Percentiles rank a stretch among this genome's conserved stretches.
Conservation (phyloP, 176 grass and related monocot genomes). For the Oryza australiensis region DNA sequence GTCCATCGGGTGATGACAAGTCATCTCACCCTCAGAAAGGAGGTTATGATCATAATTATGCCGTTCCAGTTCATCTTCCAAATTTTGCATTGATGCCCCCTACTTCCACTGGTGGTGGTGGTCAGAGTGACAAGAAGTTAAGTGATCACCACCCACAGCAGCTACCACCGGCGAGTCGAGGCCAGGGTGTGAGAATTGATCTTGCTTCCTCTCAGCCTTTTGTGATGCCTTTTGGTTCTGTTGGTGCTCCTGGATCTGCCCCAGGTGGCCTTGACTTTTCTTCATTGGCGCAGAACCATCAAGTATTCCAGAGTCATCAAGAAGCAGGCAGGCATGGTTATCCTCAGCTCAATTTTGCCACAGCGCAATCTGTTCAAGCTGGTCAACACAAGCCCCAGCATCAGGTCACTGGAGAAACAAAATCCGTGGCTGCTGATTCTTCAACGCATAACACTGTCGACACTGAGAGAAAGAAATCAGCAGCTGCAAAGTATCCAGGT, state of each 20-base stretch:
- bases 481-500: conserved; percentile 44
- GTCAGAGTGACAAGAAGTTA: conserved; percentile 63
- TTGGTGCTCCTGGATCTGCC: conserved; percentile 51
- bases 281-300: conserved; percentile 70
- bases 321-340: conserved; percentile 75
- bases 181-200: conserved; percentile 74
- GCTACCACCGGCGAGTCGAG: conserved; percentile 42
- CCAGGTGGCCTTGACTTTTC: conserved; percentile 82
- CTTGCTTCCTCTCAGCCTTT: conserved; percentile 79
- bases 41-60: conserved; percentile 55
- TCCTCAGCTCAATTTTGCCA: conserved; percentile 57
- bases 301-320: conserved; percentile 76
- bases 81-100: conserved; percentile 71
- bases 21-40: conserved; percentile 61
- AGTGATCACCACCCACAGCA: conserved; percentile 62
- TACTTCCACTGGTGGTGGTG: conserved; percentile 40
- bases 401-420: conserved; percentile 53
- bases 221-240: conserved; percentile 74
- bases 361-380: conserved; percentile 49
- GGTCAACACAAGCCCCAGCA: conserved; percentile 64
- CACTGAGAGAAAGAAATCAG: conserved; percentile 64
- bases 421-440: conserved; percentile 61
- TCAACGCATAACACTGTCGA: conserved; percentile 52
- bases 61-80: conserved; percentile 58
- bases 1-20: conserved; percentile 51